Percentiles rank a stretch among this genome's conserved stretches.
phyloP scores from a whole-genome alignment of 805 yeast genomes.

The Tanozyma kutaoensis region DNA sequence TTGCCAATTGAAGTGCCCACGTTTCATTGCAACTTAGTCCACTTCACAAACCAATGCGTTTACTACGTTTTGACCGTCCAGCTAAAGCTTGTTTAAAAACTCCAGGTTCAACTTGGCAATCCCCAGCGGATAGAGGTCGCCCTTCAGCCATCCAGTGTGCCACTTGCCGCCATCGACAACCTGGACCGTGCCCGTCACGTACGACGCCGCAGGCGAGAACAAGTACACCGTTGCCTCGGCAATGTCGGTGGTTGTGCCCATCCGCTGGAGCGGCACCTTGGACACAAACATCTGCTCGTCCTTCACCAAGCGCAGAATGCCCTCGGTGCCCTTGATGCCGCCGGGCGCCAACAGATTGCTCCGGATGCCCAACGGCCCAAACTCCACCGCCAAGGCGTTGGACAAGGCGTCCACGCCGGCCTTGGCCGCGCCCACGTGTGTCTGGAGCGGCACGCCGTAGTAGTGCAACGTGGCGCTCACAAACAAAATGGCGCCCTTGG shows the following conservation, averaged over 20 bases:
- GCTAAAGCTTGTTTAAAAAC: constrained; percentile 4
- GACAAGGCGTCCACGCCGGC: constrained; percentile 89
- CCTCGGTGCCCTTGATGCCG: constrained; percentile 78
- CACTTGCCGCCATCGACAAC: constrained; percentile 89
- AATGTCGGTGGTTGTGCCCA: constrained; percentile 64
- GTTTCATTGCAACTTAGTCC: no score
- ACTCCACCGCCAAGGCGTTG: constrained; percentile 75
- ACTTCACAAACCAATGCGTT: no score
- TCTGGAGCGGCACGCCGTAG: constrained; percentile 77
- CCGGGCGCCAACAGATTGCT: constrained; percentile 89
- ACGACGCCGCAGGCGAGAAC: constrained; percentile 72
- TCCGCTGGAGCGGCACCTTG: constrained; percentile 51
- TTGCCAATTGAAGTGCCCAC: no score
- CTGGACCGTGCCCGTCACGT: constrained; percentile 61
- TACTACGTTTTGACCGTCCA: no score
- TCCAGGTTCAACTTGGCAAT: constrained; percentile 7
- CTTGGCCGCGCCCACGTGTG: constrained; percentile 90
- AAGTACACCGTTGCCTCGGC: constrained; percentile 80
- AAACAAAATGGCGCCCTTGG: constrained; percentile 62
- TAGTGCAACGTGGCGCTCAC: constrained; percentile 87
- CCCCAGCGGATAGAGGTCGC: constrained; percentile 18
- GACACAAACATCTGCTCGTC: constrained; percentile 15
- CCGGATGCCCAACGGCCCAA: constrained; percentile 81
- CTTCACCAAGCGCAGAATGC: constrained; percentile 51
- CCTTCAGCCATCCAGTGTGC: constrained; percentile 37